Evolutionary conservation across 345 rosid genomes (phyloP), one percentile per base, ranked within the genome.

Genomic region (Durio zibethinus): DNA sequence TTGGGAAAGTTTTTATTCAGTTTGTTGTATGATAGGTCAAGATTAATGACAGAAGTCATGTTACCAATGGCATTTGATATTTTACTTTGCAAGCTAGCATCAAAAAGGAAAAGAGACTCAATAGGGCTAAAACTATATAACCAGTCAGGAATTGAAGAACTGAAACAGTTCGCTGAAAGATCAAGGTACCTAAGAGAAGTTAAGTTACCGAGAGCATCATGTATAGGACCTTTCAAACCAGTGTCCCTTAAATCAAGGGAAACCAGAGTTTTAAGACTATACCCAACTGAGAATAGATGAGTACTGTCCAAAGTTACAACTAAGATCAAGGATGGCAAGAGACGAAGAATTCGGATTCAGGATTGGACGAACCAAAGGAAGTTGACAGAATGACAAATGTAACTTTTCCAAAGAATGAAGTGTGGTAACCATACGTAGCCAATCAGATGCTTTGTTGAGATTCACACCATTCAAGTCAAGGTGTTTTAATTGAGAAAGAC

Each of bases 121-220:
- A 45, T 2, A 45, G 50, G 50, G 50, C 50, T 45, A 45, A 45
- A 45, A 45, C 16, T 12, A 3, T 45, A 45, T 11, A 45, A 12
- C 50, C 50, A 45, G 16, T 45, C 50, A 50, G 90, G 87, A 7
- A 88, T 78, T 0, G 67, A 64, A 18, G 89, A 75, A 75, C 36
- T 87, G 72, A 88, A 86, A 73, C 81, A 81, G 78, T 83, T 86
- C 25, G 77, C 80, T 20, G 87, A 85, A 57, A 88, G 56, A 79
- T 87, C 89, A 43, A 74, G 68, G 52, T 74, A n/a, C 7, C 7
- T 33, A 66, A 74, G 78, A 56, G 60, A 23, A 15, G 69, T 79
- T 21, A 79, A 15, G 21, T 79, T 79, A n/a, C 20, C 9, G 43
- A 79, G 52, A 7, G 53, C 47, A 35, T 54, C 11, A 1, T 12